Base-by-base conservation (phyloP, 1,139 yeast species). In the Yamadazyma friedrichii region DNA sequence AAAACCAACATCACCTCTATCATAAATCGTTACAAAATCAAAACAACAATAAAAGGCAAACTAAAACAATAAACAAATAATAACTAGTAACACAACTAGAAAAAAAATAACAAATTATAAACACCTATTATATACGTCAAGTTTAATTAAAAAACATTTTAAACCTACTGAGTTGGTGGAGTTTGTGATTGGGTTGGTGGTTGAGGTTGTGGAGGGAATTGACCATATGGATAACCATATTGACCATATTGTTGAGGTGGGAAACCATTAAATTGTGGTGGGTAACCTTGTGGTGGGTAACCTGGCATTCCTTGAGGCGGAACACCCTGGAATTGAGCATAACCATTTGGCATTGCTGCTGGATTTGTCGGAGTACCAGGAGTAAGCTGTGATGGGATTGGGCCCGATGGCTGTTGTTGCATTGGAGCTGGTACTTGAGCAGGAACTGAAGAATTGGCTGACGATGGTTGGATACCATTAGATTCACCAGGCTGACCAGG, bases 401-500 rank as follows among this genome's bases (percentile, higher is more conserved):
- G 15, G 43, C 56, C 20, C n/a, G 26, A 12, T 16, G 33, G 28
- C 6, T 8, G 22, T 17, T 35, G 13, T 17, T 6, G 20, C 3
- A 17, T 28, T 13, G 27, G 33, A n/a, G 11, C 15, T 24, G 20
- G 42, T 43, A 46, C 41, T 47, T 57, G 52, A 41, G 51, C 31
- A 36, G 39, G 15, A 32, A n/a, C 35, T 9, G 9, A 5, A 6
- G 40, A 9, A 31, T 13, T 31, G 33, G 27, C 17, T 32, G 28
- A 26, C 9, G 28, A 26, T 10, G 28, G 9, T 10, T 8, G 22
- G 12, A 5, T 26, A 15, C 6, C 22, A 33, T 31, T 40, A 55
- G 30, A 11, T 33, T 49, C 58, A 11, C 43, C 46, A 36, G 52
- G 53, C 36, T 54, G 54, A 40, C 58, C 67, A 26, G 80, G 80